Conservation (phyloP, 129 eudicot species). For the Gnaphalium uliginosum region DNA sequence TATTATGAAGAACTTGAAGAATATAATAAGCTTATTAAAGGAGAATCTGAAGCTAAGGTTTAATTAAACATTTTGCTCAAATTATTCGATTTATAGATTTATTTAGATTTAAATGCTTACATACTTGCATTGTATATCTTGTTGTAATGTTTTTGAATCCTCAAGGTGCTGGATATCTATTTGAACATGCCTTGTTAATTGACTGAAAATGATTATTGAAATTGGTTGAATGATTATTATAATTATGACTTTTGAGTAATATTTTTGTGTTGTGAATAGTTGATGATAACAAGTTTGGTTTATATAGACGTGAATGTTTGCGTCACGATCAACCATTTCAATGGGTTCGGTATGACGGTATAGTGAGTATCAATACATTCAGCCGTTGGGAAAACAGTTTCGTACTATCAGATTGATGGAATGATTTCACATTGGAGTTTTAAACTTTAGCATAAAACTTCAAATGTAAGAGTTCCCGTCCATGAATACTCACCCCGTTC, state of each 20-base stretch:
- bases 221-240: neutral
- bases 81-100: constrained; percentile 5
- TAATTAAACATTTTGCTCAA: constrained; percentile 19
- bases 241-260: neutral
- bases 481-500: too few species aligned
- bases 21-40: constrained; percentile 47
- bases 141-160: constrained; percentile 20
- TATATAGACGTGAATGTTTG: neutral
- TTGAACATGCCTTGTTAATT: constrained; percentile 1
- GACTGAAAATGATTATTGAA: constrained; percentile 23
- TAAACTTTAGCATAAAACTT: too few species aligned
- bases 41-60: constrained; percentile 30
- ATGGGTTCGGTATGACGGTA: too few species aligned
- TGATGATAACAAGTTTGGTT: neutral
- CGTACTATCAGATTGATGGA: too few species aligned
- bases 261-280: neutral
- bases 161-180: neutral
- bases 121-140: constrained; percentile 14
- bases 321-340: neutral
- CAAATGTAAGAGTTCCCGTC: neutral
- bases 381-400: too few species aligned
- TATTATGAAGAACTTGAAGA: constrained; percentile 80
- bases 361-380: neutral
- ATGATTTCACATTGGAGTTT: too few species aligned
- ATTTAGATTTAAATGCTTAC: neutral